Evolutionary conservation across 768 basidiomycete species (phyloP).

Genomic region (Zangia roseola): DNA sequence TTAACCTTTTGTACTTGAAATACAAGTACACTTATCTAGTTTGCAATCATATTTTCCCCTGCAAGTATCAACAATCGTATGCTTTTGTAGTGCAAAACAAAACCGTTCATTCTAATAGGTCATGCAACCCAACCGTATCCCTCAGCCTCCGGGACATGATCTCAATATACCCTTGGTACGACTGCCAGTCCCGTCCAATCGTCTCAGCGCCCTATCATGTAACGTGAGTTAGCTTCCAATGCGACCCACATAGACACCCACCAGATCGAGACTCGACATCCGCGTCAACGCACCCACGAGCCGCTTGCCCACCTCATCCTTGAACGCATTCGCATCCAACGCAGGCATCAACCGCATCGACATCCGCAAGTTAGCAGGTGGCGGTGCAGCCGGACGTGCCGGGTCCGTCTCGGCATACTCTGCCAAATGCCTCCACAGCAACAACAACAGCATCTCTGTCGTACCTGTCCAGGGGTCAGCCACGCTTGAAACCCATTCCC

Average conservation of each 20-base stretch:
- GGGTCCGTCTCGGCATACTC: slow-evolving; percentile 51
- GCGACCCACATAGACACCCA: slow-evolving; percentile 33
- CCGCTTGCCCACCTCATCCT: slow-evolving; percentile 51
- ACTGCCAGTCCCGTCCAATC: slow-evolving; percentile 53
- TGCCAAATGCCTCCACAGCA: slow-evolving; percentile 78
- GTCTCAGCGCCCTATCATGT: slow-evolving; percentile 40
- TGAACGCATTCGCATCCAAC: slow-evolving; percentile 58
- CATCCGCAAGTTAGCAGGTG: slow-evolving; percentile 37
- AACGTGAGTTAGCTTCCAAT: too few relatives aligned
- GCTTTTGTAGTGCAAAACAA: neutral
- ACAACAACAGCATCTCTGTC: slow-evolving; percentile 74
- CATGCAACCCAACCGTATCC: slow-evolving; percentile 60
- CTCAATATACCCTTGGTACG: slow-evolving; percentile 69
- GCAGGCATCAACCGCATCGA: slow-evolving; percentile 57
- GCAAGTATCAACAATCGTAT: too few relatives aligned
- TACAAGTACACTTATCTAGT: slow-evolving; percentile 6
- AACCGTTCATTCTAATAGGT: slow-evolving; percentile 26
- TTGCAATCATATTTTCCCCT: slow-evolving; percentile 5
- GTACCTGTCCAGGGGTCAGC: slow-evolving; percentile 43
- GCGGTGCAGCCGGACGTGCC: slow-evolving; percentile 2
- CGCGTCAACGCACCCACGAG: slow-evolving; percentile 56
- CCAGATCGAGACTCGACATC: slow-evolving; percentile 52
- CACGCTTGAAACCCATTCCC: too few relatives aligned
- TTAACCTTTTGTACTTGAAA: slow-evolving; percentile 33
- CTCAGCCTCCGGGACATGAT: slow-evolving; percentile 72